Evolutionary conservation across 2,329 filamentous ascomycete species (phyloP).

Genomic region (Xylariaceae sp.): DNA sequence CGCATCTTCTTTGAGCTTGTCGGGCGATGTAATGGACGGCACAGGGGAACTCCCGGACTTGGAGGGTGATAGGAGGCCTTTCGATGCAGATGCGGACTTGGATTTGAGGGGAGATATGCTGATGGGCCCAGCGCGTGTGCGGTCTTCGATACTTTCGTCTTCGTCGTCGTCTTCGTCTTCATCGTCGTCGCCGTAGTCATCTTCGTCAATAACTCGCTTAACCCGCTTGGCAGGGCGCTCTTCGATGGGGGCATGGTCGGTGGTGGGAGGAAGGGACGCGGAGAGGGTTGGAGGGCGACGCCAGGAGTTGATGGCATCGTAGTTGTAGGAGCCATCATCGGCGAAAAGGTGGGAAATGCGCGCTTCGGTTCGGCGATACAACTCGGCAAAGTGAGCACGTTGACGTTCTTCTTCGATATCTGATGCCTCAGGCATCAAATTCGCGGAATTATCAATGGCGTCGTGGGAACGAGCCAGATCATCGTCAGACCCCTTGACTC

Average conservation of each 20-base stretch:
- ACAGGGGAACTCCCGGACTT: constrained; percentile 73
- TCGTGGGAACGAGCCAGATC: constrained; percentile 58
- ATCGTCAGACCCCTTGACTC: constrained; percentile 65
- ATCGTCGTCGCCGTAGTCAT: constrained; percentile 86
- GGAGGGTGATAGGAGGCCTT: constrained; percentile 69
- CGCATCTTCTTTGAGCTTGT: constrained; percentile 60
- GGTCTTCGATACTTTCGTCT: constrained; percentile 52
- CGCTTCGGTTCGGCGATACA: constrained; percentile 79
- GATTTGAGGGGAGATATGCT: constrained; percentile 58
- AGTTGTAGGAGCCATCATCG: constrained; percentile 61
- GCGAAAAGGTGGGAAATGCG: constrained; percentile 79
- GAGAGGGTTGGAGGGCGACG: constrained; percentile 51
- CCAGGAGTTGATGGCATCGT: constrained; percentile 60
- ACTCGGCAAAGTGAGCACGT: constrained; percentile 76
- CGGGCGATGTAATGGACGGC: constrained; percentile 67
- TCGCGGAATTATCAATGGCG: constrained; percentile 56
- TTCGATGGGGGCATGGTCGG: constrained; percentile 63
- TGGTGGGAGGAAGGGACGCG: constrained; percentile 58
- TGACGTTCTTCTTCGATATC: constrained; percentile 73
- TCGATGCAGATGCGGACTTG: constrained; percentile 57
- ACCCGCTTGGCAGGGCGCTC: constrained; percentile 75
- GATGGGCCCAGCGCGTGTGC: constrained; percentile 35
- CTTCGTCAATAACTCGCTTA: constrained; percentile 80
- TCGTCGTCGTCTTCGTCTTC: constrained; percentile 76
- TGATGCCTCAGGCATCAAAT: constrained; percentile 67